Evolutionary conservation across 2,329 filamentous ascomycete genomes (phyloP).

Genomic region (Colletotrichum navitas): DNA sequence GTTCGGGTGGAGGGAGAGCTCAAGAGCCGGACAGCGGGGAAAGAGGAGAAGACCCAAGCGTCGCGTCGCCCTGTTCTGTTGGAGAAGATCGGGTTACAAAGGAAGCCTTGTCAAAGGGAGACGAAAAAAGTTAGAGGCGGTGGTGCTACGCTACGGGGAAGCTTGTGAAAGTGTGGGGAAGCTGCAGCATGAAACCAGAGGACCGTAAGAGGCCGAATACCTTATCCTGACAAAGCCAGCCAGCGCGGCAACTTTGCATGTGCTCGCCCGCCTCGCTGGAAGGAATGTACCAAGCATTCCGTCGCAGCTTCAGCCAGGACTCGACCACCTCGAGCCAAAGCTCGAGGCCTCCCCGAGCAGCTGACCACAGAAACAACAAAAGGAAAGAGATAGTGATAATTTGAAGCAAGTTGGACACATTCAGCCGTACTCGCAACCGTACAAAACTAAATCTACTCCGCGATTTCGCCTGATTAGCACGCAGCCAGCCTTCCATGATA

Average conservation of each 20-base stretch:
- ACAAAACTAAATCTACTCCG: neutral
- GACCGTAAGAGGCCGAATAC: slow-evolving; percentile 3
- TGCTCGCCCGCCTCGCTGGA: slow-evolving; percentile 20
- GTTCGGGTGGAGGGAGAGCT: slow-evolving; percentile 51
- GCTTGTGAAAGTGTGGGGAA: slow-evolving; percentile 51
- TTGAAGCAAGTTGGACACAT: no score
- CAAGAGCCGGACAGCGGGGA: slow-evolving; percentile 41
- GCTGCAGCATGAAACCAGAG: slow-evolving; percentile 29
- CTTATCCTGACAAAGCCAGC: neutral
- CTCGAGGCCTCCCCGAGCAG: neutral
- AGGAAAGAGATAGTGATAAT: no score
- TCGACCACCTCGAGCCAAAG: neutral
- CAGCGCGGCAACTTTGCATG: slow-evolving; percentile 35
- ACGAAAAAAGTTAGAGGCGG: neutral
- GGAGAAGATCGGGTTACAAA: slow-evolving; percentile 28
- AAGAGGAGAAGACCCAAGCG: slow-evolving; percentile 25
- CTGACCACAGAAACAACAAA: no score
- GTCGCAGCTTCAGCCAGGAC: neutral
- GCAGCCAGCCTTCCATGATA: neutral
- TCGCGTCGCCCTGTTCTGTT: slow-evolving; percentile 24
- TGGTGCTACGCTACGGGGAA: neutral
- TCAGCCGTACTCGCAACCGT: no score
- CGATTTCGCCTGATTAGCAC: neutral
- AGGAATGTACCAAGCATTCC: slow-evolving; percentile 25
- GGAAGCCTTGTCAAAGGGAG: slow-evolving; percentile 26